phyloP scores from a whole-genome alignment of 2,329 filamentous ascomycete species.

The Corynespora cassiicola region DNA sequence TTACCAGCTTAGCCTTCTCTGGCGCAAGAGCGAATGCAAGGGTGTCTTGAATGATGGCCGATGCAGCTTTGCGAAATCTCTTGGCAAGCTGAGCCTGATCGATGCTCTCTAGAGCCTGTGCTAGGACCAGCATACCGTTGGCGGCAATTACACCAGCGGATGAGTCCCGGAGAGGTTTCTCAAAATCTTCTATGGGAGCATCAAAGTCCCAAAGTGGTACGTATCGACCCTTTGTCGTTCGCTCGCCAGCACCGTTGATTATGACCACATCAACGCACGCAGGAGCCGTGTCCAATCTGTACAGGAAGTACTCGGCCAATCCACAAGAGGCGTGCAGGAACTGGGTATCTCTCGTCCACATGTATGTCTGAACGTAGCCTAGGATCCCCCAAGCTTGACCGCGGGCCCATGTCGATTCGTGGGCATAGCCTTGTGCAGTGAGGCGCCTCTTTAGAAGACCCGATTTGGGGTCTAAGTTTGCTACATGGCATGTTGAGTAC shows the following conservation, averaged over 20 bases:
- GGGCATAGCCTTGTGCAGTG: conserved; percentile 52
- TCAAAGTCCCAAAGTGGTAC: conserved; percentile 59
- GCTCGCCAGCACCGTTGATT: not conserved
- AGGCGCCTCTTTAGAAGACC: conserved; percentile 42
- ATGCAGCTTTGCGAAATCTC: conserved; percentile 18
- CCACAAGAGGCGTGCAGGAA: conserved; percentile 52
- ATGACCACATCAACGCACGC: conserved; percentile 8
- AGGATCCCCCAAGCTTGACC: conserved; percentile 56
- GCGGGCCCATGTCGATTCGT: conserved; percentile 51
- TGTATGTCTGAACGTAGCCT: conserved; percentile 51
- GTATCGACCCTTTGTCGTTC: conserved; percentile 14
- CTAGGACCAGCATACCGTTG: conserved; percentile 43
- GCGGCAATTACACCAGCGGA: conserved; percentile 49
- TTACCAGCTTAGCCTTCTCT: conserved; percentile 22
- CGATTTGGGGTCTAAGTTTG: conserved; percentile 50
- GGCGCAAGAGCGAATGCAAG: conserved; percentile 31
- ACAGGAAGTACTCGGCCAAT: conserved; percentile 53
- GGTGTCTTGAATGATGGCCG: conserved; percentile 23
- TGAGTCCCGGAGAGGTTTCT: conserved; percentile 45
- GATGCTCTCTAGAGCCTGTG: conserved; percentile 30
- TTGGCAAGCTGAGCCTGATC: conserved; percentile 37
- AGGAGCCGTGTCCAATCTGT: conserved; percentile 39
- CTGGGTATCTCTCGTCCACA: conserved; percentile 46
- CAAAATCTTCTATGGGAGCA: conserved; percentile 44
- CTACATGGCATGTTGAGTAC: conserved; percentile 48